phyloP scores from a whole-genome alignment of 2,329 filamentous ascomycete species.

The Rugonectria rugulosa region DNA sequence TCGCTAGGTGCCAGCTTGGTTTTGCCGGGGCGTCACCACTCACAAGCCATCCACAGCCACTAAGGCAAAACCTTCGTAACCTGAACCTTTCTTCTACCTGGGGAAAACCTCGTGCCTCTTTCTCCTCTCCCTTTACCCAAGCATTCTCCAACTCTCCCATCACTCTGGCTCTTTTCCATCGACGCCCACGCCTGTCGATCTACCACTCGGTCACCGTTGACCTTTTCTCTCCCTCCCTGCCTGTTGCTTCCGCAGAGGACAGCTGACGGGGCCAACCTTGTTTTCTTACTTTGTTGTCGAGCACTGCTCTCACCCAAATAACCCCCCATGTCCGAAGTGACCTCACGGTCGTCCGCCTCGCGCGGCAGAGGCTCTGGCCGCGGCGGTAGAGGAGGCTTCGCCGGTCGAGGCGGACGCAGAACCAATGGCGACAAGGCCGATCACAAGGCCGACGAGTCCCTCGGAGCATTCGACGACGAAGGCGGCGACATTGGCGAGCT shows the following conservation, averaged over 20 bases:
- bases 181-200: conserved; percentile 41
- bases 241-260: conserved; percentile 48
- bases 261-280: conserved; percentile 46
- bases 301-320: conserved; percentile 45
- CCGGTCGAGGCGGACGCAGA: conserved; percentile 75
- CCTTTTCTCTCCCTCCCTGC: conserved; percentile 41
- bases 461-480: conserved; percentile 75
- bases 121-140: conserved; percentile 40
- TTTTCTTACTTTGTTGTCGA: conserved; percentile 42
- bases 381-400: conserved; percentile 81
- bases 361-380: conserved; percentile 91
- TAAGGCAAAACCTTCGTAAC: conserved; percentile 50
- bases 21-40: conserved; percentile 39
- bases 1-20: conserved; percentile 13
- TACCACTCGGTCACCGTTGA: conserved; percentile 41
- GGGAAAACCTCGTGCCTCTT: conserved; percentile 48
- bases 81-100: conserved; percentile 46
- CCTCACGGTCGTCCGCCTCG: conserved; percentile 80
- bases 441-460: conserved; percentile 65
- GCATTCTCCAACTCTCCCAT: conserved; percentile 35
- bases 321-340: conserved; percentile 88
- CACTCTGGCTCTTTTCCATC: conserved; percentile 40
- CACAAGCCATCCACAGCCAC: conserved; percentile 33
- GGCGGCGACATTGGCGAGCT: conserved; percentile 85
- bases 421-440: conserved; percentile 75